phyloP scores from a whole-genome alignment of 2,329 filamentous ascomycete species.

The Gliomastix tumulicola region DNA sequence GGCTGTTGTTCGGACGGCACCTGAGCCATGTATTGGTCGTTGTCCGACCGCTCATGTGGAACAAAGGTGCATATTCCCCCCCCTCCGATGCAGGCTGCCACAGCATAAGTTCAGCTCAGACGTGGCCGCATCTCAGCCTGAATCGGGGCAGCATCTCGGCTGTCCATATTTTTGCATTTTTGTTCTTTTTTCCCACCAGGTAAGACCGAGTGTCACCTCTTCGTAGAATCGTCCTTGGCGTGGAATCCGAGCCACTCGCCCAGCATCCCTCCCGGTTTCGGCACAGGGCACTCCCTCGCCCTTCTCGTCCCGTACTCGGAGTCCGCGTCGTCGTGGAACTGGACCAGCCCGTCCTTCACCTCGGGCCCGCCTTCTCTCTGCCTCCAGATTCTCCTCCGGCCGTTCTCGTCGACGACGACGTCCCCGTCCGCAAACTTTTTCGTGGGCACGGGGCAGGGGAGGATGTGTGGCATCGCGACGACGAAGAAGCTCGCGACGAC shows the following conservation, averaged over 20 bases:
- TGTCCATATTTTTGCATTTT: conserved; percentile 1
- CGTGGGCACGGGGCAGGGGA: conserved; percentile 84
- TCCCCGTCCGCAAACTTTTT: conserved; percentile 67
- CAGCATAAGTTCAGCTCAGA: no score
- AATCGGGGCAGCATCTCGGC: no score
- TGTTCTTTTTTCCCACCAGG: background rate
- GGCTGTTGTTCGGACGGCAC: no score
- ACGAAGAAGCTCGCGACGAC: conserved; percentile 86
- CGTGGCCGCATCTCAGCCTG: no score
- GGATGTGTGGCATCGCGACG: conserved; percentile 79
- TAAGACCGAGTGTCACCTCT: no score
- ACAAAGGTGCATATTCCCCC: no score
- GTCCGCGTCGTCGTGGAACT: conserved; percentile 33
- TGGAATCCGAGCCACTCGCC: conserved; percentile 70
- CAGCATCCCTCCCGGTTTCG: conserved; percentile 76
- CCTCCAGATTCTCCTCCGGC: conserved; percentile 35
- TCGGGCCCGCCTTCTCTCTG: conserved; percentile 22
- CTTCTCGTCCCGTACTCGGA: conserved; percentile 41
- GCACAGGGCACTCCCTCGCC: conserved; percentile 86
- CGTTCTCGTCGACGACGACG: conserved; percentile 36
- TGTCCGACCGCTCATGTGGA: no score
- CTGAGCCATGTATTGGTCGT: no score
- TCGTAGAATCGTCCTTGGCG: conserved; percentile 15
- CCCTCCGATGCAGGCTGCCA: no score
- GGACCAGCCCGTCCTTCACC: conserved; percentile 37